Base-by-base conservation (phyloP, 192 early-diverging fungal species). In the Allomyces macrogynus region DNA sequence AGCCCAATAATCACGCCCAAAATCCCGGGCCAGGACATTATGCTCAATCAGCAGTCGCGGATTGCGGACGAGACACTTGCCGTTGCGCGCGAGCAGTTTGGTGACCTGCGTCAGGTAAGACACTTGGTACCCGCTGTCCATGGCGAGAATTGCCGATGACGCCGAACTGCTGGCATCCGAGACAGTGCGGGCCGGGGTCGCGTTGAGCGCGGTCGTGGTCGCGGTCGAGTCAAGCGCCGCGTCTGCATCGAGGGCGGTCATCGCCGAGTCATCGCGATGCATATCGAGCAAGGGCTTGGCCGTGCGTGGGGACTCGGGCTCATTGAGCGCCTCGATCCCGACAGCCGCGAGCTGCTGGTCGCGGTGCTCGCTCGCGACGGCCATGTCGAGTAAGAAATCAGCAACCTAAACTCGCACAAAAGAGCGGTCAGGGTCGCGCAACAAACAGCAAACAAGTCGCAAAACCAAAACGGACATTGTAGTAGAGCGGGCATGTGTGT, bases 1-100 rank as follows among this genome's bases (percentile, higher is more conserved):
- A 77, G 75, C 44, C 87, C 87, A 16, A 89, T 70, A 64, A 89
- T 78, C 4, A 81, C 42, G 4, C 82, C 86, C 20, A 87, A 63
- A 0, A 78, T 26, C 1, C 85, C 57, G 0, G 0, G 85, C 67
- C 1, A 86, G 70, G 0, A 61, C 72, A 42, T 82, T 64, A 68
- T 87, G 85, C 16, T 81, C 77, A n/a, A 78, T 63, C 64, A 86
- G 66, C 62, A 74, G 60, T 64, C 70, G 65, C 1, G 75, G 74
- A 26, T 73, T 69, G 22, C 83, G 70, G 43, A 74, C 68, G 7
- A 86, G 64, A 18, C 70, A 76, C 43, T 71, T 71, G 65, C 64
- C 66, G 23, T 74, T 72, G 16, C 85, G 78, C 5, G 44, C 70
- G 65, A 78, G 70, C 12, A 84, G 70, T 3, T 67, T 67, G 0